Conservation (phyloP, 2,329 filamentous ascomycete genomes). For the Lecanosticta acicola region DNA sequence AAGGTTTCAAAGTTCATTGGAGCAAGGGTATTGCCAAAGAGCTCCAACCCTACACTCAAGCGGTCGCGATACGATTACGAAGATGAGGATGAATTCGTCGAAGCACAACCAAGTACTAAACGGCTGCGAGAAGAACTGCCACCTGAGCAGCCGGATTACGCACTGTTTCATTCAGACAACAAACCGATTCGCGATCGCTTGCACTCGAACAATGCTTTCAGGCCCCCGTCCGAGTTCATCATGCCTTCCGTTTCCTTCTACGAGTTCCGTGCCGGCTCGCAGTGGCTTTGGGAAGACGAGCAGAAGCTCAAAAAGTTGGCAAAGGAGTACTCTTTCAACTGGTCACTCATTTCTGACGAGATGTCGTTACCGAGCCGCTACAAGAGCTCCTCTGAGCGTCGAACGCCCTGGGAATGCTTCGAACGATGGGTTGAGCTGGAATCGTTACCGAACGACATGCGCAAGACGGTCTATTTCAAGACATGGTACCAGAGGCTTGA, state of each 20-base stretch:
- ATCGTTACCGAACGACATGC: slow-evolving; percentile 85
- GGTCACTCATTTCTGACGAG: slow-evolving; percentile 85
- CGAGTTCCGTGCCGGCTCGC: slow-evolving; percentile 76
- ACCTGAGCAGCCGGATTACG: slow-evolving; percentile 69
- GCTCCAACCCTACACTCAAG: slow-evolving; percentile 63
- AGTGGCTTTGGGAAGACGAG: slow-evolving; percentile 87
- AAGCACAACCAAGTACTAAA: slow-evolving; percentile 34
- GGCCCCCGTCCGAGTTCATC: slow-evolving; percentile 80
- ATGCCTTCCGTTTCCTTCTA: slow-evolving; percentile 93
- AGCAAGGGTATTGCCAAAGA: slow-evolving; percentile 67
- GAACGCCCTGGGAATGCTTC: slow-evolving; percentile 98
- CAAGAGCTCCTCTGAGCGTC: slow-evolving; percentile 77
- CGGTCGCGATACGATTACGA: slow-evolving; percentile 77
- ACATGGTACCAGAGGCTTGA: slow-evolving; percentile 60
- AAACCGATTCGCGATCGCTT: slow-evolving; percentile 84
- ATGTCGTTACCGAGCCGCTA: slow-evolving; percentile 69
- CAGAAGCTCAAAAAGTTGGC: slow-evolving; percentile 81
- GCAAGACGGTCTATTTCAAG: slow-evolving; percentile 92
- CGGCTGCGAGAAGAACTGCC: slow-evolving; percentile 34
- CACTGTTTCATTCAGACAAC: slow-evolving; percentile 83
- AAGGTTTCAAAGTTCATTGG: slow-evolving; percentile 80
- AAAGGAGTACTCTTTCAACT: slow-evolving; percentile 93
- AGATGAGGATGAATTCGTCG: slow-evolving; percentile 53
- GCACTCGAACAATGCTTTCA: slow-evolving; percentile 85
- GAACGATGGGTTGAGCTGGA: slow-evolving; percentile 93